These are phyloP conservation scores for Stropharia rugosoannulata DNA, from an alignment of 768 basidiomycete species.

Conservation along the genomic window DNA sequence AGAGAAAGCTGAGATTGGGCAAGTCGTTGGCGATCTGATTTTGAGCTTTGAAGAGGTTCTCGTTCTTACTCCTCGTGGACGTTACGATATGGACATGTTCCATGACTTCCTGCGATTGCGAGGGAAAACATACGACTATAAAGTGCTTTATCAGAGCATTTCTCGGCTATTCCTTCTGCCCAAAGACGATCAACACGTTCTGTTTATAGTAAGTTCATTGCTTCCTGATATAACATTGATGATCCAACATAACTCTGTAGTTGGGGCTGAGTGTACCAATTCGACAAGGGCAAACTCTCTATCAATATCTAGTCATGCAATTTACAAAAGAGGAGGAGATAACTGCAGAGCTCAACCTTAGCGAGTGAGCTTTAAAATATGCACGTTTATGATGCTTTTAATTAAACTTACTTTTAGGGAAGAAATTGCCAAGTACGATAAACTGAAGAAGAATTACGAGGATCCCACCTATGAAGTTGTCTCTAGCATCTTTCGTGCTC, in stretches of 20 bases:
- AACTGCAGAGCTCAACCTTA: conserved; percentile 91
- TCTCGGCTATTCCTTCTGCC: conserved; percentile 89
- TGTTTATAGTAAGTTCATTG: conserved; percentile 79
- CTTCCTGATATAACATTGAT: not conserved
- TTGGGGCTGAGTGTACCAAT: conserved; percentile 92
- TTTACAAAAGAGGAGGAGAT: conserved; percentile 97
- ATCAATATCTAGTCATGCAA: conserved; percentile 98
- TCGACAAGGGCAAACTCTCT: conserved; percentile 95
- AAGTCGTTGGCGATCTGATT: conserved; percentile 88
- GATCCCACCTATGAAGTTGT: conserved; percentile 95
- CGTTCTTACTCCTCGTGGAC: conserved; percentile 92
- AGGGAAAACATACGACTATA: conserved; percentile 99
- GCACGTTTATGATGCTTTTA: not conserved
- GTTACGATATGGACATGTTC: conserved; percentile 98
- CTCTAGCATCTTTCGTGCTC: conserved; percentile 87
- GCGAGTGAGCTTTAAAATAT: conserved; percentile 60
- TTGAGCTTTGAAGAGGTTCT: conserved; percentile 94
- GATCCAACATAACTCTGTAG: conserved; percentile 35
- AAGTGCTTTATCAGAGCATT: conserved; percentile 88
- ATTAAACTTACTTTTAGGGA: conserved; percentile 44
- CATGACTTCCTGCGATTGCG: conserved; percentile 89
- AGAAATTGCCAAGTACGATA: conserved; percentile 75
- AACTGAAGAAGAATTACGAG: conserved; percentile 91
- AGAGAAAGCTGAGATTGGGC: conserved; percentile 93
- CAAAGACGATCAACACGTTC: conserved; percentile 93